phyloP scores from a whole-genome alignment of 305 asterid species.

The Striga hermonthica region DNA sequence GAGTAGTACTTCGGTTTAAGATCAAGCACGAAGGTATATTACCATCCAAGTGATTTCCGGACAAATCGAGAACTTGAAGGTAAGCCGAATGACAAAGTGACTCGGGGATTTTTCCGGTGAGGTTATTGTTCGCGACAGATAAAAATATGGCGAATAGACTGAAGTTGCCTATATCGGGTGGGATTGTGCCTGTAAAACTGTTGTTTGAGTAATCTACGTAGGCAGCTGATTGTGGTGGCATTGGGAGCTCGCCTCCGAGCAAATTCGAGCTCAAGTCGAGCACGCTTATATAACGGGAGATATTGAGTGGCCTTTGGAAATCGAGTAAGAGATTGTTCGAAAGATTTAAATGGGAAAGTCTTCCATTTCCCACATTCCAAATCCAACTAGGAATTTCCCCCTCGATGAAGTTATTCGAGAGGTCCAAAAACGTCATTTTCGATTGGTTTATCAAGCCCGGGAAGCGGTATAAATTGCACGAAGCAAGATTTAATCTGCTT shows the following conservation, averaged over 20 bases:
- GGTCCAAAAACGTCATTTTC: slow-evolving; percentile 46
- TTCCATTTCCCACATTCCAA: slow-evolving; percentile 45
- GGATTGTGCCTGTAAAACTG: slow-evolving; percentile 40
- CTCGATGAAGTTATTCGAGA: slow-evolving; percentile 45
- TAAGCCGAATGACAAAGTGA: slow-evolving; percentile 46
- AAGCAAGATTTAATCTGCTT: slow-evolving; percentile 44
- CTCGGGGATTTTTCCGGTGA: slow-evolving; percentile 46
- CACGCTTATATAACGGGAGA: slow-evolving; percentile 29
- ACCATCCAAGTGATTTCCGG: slow-evolving; percentile 45
- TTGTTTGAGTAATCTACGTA: slow-evolving; percentile 66
- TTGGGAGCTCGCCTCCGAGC: slow-evolving; percentile 49
- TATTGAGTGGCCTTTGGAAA: slow-evolving; percentile 48
- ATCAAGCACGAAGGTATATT: slow-evolving; percentile 45
- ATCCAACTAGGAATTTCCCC: slow-evolving; percentile 68
- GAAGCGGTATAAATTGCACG: slow-evolving; percentile 50
- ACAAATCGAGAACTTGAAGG: slow-evolving; percentile 62
- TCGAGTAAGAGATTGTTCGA: slow-evolving; percentile 45
- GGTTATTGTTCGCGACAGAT: slow-evolving; percentile 45
- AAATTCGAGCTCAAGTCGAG: slow-evolving; percentile 57
- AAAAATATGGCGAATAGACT: slow-evolving; percentile 33
- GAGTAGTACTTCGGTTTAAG: not conserved
- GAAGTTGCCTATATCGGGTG: slow-evolving; percentile 39
- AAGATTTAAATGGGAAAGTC: slow-evolving; percentile 39
- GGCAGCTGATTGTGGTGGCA: slow-evolving; percentile 40
- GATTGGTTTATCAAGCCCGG: slow-evolving; percentile 55